Percentiles rank a stretch among this genome's conserved stretches.
Evolutionary conservation across 2,329 filamentous ascomycete species (phyloP).

Genomic region (Rugonectria rugulosa): DNA sequence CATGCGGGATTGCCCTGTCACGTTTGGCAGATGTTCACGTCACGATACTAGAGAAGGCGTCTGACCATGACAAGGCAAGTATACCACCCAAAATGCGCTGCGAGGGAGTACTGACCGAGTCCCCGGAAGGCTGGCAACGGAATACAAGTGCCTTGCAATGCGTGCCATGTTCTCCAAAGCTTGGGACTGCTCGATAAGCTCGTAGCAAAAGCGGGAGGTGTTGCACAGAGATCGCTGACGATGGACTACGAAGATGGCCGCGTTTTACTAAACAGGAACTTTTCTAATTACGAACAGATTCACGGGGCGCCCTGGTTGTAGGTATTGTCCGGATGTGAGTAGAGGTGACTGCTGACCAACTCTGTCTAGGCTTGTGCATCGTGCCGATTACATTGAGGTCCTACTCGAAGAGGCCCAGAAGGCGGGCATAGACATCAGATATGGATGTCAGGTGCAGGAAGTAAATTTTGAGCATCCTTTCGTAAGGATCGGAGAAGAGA

Average conservation of each 20-base stretch:
- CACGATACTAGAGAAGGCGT: conserved; percentile 20
- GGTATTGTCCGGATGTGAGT: neutral
- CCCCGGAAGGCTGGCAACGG: conserved; percentile 23
- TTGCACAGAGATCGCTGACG: neutral
- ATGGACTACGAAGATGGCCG: neutral
- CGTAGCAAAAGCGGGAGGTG: neutral
- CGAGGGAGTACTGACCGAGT: neutral
- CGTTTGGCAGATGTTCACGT: conserved; percentile 11
- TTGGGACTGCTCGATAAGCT: conserved; percentile 25
- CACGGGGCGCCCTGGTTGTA: conserved; percentile 31
- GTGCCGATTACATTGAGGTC: conserved; percentile 17
- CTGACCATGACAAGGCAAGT: neutral
- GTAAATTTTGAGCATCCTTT: conserved; percentile 17
- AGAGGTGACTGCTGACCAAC: neutral
- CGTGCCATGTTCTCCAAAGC: conserved; percentile 21
- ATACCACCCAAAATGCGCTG: too few species aligned
- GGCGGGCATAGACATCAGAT: neutral
- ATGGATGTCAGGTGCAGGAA: conserved; percentile 12
- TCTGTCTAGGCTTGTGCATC: conserved; percentile 20
- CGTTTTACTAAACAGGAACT: conserved; percentile 15
- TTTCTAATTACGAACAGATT: conserved; percentile 15
- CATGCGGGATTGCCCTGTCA: conserved; percentile 16
- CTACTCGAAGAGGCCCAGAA: conserved; percentile 19
- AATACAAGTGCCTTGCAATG: conserved; percentile 30
- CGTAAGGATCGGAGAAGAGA: conserved; percentile 11